Evolutionary conservation across 2,329 filamentous ascomycete species (phyloP).

Genomic region (Pseudocercospora pini-densiflorae): DNA sequence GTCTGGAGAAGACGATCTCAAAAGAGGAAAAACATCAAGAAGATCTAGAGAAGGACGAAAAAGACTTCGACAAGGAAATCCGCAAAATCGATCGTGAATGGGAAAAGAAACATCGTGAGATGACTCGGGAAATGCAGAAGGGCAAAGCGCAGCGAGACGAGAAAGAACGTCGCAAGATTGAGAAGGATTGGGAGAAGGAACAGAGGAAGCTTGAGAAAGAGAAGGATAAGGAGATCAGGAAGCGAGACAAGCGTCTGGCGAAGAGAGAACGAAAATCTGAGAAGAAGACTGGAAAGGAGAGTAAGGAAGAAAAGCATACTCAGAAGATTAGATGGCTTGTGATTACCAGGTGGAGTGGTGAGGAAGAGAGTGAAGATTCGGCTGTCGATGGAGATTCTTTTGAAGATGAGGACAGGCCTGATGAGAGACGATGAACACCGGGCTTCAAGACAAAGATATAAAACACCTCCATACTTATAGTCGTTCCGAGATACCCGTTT

Average conservation of each 20-base stretch:
- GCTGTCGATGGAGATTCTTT: not conserved
- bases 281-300: not conserved
- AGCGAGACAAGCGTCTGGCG: slow-evolving; percentile 15
- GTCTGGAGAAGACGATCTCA: slow-evolving; percentile 13
- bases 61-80: slow-evolving; percentile 27
- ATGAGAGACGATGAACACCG: no score
- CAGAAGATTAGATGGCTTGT: slow-evolving; percentile 37
- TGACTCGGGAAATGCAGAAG: slow-evolving; percentile 8
- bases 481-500: not conserved
- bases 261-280: slow-evolving; percentile 16
- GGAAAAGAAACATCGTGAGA: slow-evolving; percentile 16
- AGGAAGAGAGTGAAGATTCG: not conserved
- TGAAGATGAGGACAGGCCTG: not conserved
- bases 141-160: slow-evolving; percentile 1
- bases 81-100: slow-evolving; percentile 23
- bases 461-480: no score
- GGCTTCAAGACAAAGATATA: no score
- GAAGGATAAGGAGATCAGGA: slow-evolving; percentile 17
- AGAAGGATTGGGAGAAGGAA: slow-evolving; percentile 19
- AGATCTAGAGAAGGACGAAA: slow-evolving; percentile 4
- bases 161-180: slow-evolving; percentile 12
- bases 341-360: slow-evolving; percentile 26
- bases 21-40: slow-evolving; percentile 21
- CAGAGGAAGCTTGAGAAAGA: slow-evolving; percentile 18
- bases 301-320: slow-evolving; percentile 31